phyloP scores from a whole-genome alignment of 2,329 filamentous ascomycete species.

The Venturia nashicola region DNA sequence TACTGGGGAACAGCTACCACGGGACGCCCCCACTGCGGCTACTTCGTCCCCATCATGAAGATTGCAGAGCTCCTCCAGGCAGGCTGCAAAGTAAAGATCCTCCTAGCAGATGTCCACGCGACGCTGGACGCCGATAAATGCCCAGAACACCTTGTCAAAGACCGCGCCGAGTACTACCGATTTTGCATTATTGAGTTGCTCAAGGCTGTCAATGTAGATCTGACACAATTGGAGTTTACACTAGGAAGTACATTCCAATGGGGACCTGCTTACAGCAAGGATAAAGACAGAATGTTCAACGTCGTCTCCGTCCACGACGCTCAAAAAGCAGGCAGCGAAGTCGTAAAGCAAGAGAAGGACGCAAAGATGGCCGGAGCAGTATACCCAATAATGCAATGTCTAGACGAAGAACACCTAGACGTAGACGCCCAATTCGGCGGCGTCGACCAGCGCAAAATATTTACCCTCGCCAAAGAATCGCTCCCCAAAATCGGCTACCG shows the following conservation, averaged over 20 bases:
- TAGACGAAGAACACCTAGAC: slow-evolving; percentile 58
- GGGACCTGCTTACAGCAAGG: slow-evolving; percentile 62
- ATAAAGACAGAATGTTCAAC: slow-evolving; percentile 65
- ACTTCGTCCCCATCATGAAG: slow-evolving; percentile 81
- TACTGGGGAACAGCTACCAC: slow-evolving; percentile 88
- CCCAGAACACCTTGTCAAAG: slow-evolving; percentile 74
- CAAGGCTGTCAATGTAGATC: slow-evolving; percentile 64
- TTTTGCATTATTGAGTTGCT: slow-evolving; percentile 63
- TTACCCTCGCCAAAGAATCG: slow-evolving; percentile 72
- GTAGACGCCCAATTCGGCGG: slow-evolving; percentile 82
- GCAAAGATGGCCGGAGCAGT: slow-evolving; percentile 61
- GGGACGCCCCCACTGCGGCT: slow-evolving; percentile 78
- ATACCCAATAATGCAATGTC: slow-evolving; percentile 77
- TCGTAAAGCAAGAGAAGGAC: slow-evolving; percentile 84
- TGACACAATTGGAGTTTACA: slow-evolving; percentile 70
- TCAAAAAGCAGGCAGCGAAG: slow-evolving; percentile 81
- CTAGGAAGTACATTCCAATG: slow-evolving; percentile 74
- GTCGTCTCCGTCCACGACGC: slow-evolving; percentile 68
- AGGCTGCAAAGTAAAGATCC: slow-evolving; percentile 68
- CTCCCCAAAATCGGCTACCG: slow-evolving; percentile 78
- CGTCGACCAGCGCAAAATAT: slow-evolving; percentile 75
- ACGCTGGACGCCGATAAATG: slow-evolving; percentile 79
- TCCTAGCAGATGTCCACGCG: slow-evolving; percentile 51
- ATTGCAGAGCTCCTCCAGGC: slow-evolving; percentile 78
- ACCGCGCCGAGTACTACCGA: slow-evolving; percentile 74